Evolutionary conservation across 2,329 filamentous ascomycete species (phyloP), one percentile per base, ranked within the genome.

Genomic region (Sarocladium strictum): DNA sequence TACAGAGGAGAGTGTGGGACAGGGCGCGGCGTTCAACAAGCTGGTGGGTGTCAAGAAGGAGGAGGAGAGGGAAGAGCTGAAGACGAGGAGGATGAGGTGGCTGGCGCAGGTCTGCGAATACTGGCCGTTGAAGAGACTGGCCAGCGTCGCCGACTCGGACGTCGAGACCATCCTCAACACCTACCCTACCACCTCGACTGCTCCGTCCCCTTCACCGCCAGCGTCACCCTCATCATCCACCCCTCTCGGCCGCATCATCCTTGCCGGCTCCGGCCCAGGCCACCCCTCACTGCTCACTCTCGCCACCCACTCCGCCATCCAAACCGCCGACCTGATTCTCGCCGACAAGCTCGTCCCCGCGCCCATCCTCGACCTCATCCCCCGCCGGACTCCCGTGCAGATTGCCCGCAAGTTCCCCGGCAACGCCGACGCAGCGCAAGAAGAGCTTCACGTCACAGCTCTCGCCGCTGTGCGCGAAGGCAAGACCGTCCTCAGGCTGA

Each of bases 321-420:
- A 84, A 50, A 72, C 77, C 10, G 89, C 89, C 26, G 87, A 93
- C 66, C 71, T 94, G n/a, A 80, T 94, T 57, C 82, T 94, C 4
- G 89, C 89, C 40, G 89, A 94, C 72, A 94, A 94, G 72, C 85
- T 94, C 49, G 89, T 94, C 3, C 90, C 94, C 0, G 79, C 89
- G 0, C 84, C 87, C 7, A 90, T 99, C 2, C 78, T 99, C 10
- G 89, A 93, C 59, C 82, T 99, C 15, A 88, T 97, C 55, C 94
- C 94, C 1, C 89, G 94, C 33, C 84, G 93, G 54, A 96, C 92
- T 9, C 86, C 87, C 10, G 86, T 97, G 12, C 85, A 90, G 63
- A 99, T 99, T 62, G 93, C 94, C 3, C 87, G 92, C 64, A 99
- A 99, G 69, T 99, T 99, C 71, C 94, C 94, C 1, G 94, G 94